Evolutionary conservation across 1,139 yeast species (phyloP).

Genomic region (Scheffersomyces lignicola): DNA sequence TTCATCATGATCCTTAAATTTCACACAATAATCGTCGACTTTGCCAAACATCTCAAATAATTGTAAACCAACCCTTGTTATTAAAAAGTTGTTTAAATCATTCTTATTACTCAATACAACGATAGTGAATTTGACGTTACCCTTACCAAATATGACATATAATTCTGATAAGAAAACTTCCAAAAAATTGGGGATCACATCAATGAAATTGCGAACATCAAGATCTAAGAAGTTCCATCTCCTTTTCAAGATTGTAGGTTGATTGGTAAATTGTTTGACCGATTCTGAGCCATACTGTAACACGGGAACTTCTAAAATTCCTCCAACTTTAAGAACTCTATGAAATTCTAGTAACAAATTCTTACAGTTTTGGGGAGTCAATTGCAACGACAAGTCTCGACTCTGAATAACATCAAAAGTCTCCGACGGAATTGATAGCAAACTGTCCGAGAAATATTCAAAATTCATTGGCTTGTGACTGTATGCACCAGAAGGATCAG

Average conservation of each 20-base stretch:
- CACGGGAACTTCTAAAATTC: constrained; percentile 34
- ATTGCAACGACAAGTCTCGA: constrained; percentile 36
- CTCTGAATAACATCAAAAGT: constrained; percentile 39
- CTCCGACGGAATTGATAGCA: constrained; percentile 28
- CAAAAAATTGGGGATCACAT: constrained; percentile 28
- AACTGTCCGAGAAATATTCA: constrained; percentile 31
- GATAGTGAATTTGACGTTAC: constrained; percentile 32
- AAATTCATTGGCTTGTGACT: constrained; percentile 38
- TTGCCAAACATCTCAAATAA: constrained; percentile 37
- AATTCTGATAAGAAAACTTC: constrained; percentile 25
- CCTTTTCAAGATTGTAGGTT: constrained; percentile 10
- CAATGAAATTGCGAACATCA: constrained; percentile 20
- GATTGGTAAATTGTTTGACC: constrained; percentile 14
- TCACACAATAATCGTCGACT: constrained; percentile 29
- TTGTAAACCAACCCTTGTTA: constrained; percentile 30
- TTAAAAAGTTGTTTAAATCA: constrained; percentile 34
- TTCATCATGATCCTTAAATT: constrained; percentile 18
- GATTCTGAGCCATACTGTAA: constrained; percentile 21
- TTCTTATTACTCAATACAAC: constrained; percentile 29
- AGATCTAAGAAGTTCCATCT: constrained; percentile 20
- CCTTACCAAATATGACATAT: constrained; percentile 31
- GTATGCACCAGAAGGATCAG: constrained; percentile 19
- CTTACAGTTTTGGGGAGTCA: constrained; percentile 26
- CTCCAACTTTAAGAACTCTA: constrained; percentile 39
- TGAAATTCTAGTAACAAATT: constrained; percentile 33